Conservation (phyloP, 495 filamentous ascomycete genomes). For the Mycothermus thermophilus region DNA sequence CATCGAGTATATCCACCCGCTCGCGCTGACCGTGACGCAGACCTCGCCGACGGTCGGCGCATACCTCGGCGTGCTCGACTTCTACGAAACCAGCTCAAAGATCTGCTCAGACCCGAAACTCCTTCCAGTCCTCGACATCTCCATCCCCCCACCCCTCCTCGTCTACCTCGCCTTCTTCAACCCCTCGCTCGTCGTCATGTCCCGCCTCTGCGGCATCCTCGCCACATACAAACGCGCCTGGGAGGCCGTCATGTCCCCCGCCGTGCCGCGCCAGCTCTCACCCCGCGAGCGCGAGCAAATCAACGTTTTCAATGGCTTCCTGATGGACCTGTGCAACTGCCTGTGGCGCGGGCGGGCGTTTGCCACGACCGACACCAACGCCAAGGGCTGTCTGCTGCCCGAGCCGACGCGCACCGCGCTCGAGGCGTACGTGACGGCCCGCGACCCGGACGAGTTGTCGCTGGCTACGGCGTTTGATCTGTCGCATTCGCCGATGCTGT, state of each 20-base stretch:
- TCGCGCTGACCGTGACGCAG: conserved; percentile 49
- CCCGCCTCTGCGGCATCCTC: conserved; percentile 54
- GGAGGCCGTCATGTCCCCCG: conserved; percentile 41
- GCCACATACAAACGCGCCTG: conserved; percentile 61
- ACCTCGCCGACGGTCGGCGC: conserved; percentile 25
- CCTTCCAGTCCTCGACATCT: conserved; percentile 42
- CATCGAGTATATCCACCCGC: conserved; percentile 44
- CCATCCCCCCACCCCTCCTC: conserved; percentile 51
- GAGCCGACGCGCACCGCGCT: conserved; percentile 33
- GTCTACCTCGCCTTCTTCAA: conserved; percentile 60
- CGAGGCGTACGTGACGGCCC: conserved; percentile 26
- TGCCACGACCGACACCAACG: conserved; percentile 50
- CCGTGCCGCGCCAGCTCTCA: conserved; percentile 12
- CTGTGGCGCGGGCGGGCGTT: conserved; percentile 72
- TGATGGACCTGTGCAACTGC: conserved; percentile 84
- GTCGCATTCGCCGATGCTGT: conserved; percentile 51
- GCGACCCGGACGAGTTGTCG: conserved; percentile 28
- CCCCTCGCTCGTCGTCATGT: conserved; percentile 47
- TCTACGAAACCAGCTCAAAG: conserved; percentile 48
- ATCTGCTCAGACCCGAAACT: conserved; percentile 41
- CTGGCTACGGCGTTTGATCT: conserved; percentile 53
- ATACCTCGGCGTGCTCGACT: conserved; percentile 45
- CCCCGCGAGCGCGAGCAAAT: conserved; percentile 41
- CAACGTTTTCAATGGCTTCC: conserved; percentile 65
- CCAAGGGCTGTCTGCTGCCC: conserved; percentile 57